Percentiles rank a stretch among this genome's conserved stretches.
These are phyloP conservation scores for Sisymbrium altissimum DNA, from an alignment of 345 rosid genomes.

Conservation along the genomic window DNA sequence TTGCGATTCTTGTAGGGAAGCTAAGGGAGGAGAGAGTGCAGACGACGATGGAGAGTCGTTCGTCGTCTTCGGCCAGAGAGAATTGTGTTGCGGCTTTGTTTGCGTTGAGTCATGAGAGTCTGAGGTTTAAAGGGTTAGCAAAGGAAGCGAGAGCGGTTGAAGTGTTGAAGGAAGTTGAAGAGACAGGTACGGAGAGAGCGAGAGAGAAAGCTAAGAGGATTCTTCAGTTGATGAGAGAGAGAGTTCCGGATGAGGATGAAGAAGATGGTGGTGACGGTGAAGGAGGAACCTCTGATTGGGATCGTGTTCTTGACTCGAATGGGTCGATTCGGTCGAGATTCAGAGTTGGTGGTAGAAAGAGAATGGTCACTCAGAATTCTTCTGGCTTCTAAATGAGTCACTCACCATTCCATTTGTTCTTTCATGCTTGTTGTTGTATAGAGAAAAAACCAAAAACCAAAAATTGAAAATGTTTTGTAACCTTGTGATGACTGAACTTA, in stretches of 20 bases:
- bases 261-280: conserved; percentile 10
- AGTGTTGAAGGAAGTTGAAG: conserved; percentile 53
- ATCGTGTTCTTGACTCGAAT: conserved; percentile 48
- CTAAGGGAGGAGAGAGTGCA: conserved; percentile 39
- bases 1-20: conserved; percentile 52
- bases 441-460: neutral
- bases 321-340: conserved; percentile 44
- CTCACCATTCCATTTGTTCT: neutral
- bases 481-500: neutral
- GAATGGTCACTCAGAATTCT: conserved; percentile 23
- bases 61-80: conserved; percentile 46
- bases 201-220: conserved; percentile 68
- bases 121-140: conserved; percentile 70
- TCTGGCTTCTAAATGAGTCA: conserved; percentile 19
- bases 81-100: conserved; percentile 64
- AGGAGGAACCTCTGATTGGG: conserved; percentile 50
- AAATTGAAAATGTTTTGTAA: conserved; percentile 12
- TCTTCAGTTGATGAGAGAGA: conserved; percentile 50
- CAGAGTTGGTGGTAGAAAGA: conserved; percentile 35
- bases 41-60: neutral
- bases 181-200: conserved; percentile 51
- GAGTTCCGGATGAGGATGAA: conserved; percentile 35
- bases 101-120: conserved; percentile 59
- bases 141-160: conserved; percentile 60
- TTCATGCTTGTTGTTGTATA: conserved; percentile 5